phyloP scores from a whole-genome alignment of 805 yeast genomes.

The Clavispora santaluciae region DNA sequence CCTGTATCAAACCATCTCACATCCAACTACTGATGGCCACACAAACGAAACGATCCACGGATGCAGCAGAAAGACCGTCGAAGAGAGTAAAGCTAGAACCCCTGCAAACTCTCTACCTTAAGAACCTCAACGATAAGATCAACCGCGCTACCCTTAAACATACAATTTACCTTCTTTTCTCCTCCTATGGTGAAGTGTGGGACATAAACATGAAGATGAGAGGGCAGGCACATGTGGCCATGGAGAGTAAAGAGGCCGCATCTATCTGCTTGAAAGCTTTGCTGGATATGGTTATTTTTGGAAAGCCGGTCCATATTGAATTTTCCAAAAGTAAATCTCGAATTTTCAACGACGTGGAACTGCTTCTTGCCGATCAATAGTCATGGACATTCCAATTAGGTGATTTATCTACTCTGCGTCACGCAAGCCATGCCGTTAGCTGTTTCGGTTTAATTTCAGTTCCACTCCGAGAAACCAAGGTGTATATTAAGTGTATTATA shows the following conservation, averaged over 20 bases:
- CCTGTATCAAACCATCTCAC: neutral
- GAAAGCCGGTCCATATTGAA: constrained; percentile 39
- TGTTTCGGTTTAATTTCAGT: no score
- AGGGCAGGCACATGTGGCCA: constrained; percentile 65
- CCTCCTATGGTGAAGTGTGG: constrained; percentile 62
- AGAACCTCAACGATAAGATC: constrained; percentile 57
- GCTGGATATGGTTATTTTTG: constrained; percentile 48
- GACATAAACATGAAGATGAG: constrained; percentile 44
- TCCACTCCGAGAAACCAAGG: neutral
- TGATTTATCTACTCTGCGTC: no score
- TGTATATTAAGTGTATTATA: constrained; percentile 1
- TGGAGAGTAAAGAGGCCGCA: constrained; percentile 47
- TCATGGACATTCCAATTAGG: no score
- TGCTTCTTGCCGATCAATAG: constrained; percentile 7
- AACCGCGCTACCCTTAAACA: constrained; percentile 41
- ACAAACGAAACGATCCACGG: constrained; percentile 1
- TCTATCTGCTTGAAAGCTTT: constrained; percentile 44
- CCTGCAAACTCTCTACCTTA: constrained; percentile 50
- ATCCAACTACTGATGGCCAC: constrained; percentile 1
- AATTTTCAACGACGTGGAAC: constrained; percentile 15
- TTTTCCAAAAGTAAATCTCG: constrained; percentile 29
- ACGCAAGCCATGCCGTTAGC: no score
- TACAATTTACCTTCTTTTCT: constrained; percentile 53
- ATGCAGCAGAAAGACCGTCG: neutral
- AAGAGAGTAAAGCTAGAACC: constrained; percentile 14